A percentile compares a stretch with the other conserved stretches of the same genome.
phyloP scores from a whole-genome alignment of 169 alveolate genomes.

The Plasmodium vinckei region DNA sequence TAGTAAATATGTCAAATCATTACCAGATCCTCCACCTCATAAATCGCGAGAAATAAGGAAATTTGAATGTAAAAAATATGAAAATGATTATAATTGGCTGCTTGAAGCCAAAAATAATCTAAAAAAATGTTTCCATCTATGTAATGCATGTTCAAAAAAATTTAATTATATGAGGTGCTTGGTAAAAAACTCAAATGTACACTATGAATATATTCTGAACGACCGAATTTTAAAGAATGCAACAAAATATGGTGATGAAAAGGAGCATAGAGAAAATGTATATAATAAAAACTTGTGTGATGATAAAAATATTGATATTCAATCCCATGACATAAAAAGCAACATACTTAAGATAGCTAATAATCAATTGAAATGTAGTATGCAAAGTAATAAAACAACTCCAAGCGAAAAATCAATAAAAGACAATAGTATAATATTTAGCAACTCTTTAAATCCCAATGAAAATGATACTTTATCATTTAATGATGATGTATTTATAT shows the following conservation, averaged over 20 bases:
- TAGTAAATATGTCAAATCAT: slow-evolving; percentile 63
- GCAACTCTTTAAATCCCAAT: slow-evolving; percentile 55
- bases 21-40: slow-evolving; percentile 75
- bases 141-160: slow-evolving; percentile 34
- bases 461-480: slow-evolving; percentile 43
- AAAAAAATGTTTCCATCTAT: slow-evolving; percentile 62
- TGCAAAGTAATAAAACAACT: slow-evolving; percentile 25
- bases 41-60: slow-evolving; percentile 61
- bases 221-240: slow-evolving; percentile 6
- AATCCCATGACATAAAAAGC: slow-evolving; percentile 38
- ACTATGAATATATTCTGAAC: slow-evolving; percentile 44
- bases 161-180: slow-evolving; percentile 62
- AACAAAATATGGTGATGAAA: slow-evolving; percentile 3
- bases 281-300: slow-evolving; percentile 16
- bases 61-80: slow-evolving; percentile 58
- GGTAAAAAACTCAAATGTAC: slow-evolving; percentile 60
- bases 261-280: not conserved
- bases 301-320: slow-evolving; percentile 18
- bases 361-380: slow-evolving; percentile 13
- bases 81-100: slow-evolving; percentile 66
- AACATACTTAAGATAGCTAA: slow-evolving; percentile 50
- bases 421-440: slow-evolving; percentile 65
- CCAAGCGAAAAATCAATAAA: slow-evolving; percentile 26
- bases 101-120: slow-evolving; percentile 54
- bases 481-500: slow-evolving; percentile 70